Evolutionary conservation across 2,329 filamentous ascomycete species (phyloP), one percentile per base, ranked within the genome.

Genomic region (Cryphonectria japonica): DNA sequence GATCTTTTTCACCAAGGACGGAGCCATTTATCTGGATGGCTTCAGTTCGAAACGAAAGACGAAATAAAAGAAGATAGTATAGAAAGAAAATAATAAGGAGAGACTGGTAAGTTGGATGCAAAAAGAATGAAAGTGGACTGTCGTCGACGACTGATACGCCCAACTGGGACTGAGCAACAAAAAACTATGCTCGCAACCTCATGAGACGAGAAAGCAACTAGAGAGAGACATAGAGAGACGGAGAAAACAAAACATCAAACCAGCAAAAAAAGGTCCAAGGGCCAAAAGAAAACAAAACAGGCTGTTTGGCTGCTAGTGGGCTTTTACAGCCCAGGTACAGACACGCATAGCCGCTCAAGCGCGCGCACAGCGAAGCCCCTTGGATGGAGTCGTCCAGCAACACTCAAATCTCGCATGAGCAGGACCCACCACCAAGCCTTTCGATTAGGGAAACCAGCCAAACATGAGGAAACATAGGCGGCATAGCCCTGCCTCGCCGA

Each of bases 1-100:
- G 66, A 73, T 59, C 63, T 54, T 73, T 39, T 65, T 69, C 66
- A 71, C 63, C 1, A 66, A 69, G 65, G 69, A 69, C 50, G 66
- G 59, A 69, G 69, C 62, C 69, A 71, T 71, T 9, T 9, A 72
- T 73, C 3, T 52, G 54, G 39, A 65, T 65, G 46, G 66, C 57
- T 37, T 22, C 7, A 37, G 11, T 34, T 22, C 8, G 57, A n/a
- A 37, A 41, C 22, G 29, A 60, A 16, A 29, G 54, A 29, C 26
- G 32, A 32, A 59, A 59, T 32, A 19, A 59, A 13, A 13, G 13
- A 26, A 63, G 26, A 52, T 57, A 66, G 5, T 71, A 50, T 13
- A 43, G 63, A 63, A 39, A n/a, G 13, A n/a, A 66, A 22, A 14
- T 32, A 54, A 62, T 62, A 68, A 62, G 29, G 66, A 63, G 54